Percentiles rank a stretch among this genome's conserved stretches.
phyloP scores from a whole-genome alignment of 148 eudicot species.

The Selenicereus undatus region DNA sequence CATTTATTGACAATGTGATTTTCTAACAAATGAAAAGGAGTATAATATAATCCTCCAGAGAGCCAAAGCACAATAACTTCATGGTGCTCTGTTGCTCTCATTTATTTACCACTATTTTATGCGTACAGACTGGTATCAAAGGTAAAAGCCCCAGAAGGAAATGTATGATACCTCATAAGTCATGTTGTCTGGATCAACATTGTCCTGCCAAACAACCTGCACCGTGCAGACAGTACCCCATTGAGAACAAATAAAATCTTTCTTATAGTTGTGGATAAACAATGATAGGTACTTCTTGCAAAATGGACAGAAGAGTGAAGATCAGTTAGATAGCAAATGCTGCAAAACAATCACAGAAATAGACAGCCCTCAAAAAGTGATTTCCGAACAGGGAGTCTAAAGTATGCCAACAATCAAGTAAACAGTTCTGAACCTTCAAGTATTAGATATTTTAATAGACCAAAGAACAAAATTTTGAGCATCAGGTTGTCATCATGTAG shows the following conservation, averaged over 20 bases:
- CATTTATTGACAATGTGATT: neutral
- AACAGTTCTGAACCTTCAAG: neutral
- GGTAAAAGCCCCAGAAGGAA: neutral
- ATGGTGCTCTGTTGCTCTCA: neutral
- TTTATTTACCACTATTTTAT: neutral
- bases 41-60: neutral
- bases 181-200: slow-evolving; percentile 87
- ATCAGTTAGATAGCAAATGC: neutral
- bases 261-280: neutral
- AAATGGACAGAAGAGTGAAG: neutral
- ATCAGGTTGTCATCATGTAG: neutral
- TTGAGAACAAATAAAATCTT: slow-evolving; percentile 9
- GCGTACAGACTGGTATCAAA: neutral
- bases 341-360: neutral
- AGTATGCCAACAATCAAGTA: neutral
- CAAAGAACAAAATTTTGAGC: neutral
- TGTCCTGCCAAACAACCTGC: slow-evolving; percentile 84
- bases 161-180: slow-evolving; percentile 73
- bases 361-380: neutral
- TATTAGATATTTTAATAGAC: neutral
- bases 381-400: neutral
- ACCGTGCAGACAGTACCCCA: slow-evolving; percentile 9
- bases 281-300: neutral
- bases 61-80: neutral
- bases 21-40: neutral